Conservation (phyloP, 345 rosid genomes). For the Eucalyptus polybractea region DNA sequence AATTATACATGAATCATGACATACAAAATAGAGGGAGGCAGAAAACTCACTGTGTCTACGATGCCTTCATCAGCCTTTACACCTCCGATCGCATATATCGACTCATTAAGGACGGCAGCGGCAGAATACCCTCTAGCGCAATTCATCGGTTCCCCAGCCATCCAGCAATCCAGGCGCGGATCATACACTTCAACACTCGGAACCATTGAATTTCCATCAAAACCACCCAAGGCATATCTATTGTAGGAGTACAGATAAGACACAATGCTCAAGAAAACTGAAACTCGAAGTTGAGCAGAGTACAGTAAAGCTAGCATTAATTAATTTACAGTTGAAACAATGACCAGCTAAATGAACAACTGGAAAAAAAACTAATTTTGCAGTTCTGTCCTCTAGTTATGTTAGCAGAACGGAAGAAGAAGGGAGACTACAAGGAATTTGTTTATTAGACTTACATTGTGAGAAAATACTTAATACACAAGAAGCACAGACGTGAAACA, state of each 20-base stretch:
- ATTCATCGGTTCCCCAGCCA: conserved; percentile 50
- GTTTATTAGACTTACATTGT: background rate
- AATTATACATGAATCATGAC: no score
- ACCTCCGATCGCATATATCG: conserved; percentile 1
- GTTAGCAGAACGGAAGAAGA: background rate
- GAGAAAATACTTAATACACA: background rate
- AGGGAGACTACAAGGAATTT: background rate
- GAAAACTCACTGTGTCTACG: no score
- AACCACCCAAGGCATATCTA: conserved; percentile 81
- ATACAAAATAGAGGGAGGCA: no score
- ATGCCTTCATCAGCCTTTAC: no score
- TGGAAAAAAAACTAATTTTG: background rate
- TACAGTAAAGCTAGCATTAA: background rate
- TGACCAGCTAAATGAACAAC: background rate
- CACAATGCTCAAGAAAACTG: background rate
- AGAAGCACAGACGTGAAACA: background rate
- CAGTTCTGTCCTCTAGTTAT: background rate
- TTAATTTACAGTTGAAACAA: background rate
- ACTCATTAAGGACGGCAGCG: conserved; percentile 37
- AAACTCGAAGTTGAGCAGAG: background rate
- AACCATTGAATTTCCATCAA: conserved; percentile 47
- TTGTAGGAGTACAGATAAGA: background rate
- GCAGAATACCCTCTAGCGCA: conserved; percentile 57
- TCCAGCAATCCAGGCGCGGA: conserved; percentile 52
- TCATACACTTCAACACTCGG: conserved; percentile 64